Conservation (phyloP, 2,329 filamentous ascomycete species). For the Trichophyton benhamiae region DNA sequence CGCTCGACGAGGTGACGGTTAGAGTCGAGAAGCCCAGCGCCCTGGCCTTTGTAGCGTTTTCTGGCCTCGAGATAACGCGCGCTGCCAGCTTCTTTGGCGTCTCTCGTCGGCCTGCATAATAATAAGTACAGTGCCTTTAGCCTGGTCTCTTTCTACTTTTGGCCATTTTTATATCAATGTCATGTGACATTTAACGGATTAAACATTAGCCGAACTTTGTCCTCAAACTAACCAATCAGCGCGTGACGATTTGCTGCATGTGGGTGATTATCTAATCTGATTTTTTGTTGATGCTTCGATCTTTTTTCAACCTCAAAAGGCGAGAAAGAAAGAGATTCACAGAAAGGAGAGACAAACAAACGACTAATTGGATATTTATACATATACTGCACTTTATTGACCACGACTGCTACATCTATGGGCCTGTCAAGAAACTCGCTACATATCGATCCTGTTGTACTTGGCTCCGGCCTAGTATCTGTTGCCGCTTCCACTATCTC, state of each 20-base stretch:
- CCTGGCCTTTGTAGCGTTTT: conserved; percentile 36
- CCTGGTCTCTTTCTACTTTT: neutral
- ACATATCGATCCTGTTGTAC: conserved; percentile 17
- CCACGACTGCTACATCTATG: conserved; percentile 14
- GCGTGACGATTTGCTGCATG: neutral
- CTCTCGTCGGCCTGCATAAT: neutral
- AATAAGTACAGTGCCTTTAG: too few species aligned
- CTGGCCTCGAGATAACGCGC: conserved; percentile 39
- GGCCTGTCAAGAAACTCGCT: conserved; percentile 15
- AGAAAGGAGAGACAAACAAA: neutral
- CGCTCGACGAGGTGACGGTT: conserved; percentile 36
- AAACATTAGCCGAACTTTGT: neutral
- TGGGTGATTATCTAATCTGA: neutral
- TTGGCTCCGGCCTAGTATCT: conserved; percentile 18
- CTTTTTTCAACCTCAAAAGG: neutral
- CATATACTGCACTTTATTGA: neutral
- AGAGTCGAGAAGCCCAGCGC: conserved; percentile 40
- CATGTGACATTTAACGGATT: neutral
- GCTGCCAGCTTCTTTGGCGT: conserved; percentile 31
- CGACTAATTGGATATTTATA: neutral
- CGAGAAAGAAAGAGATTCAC: neutral
- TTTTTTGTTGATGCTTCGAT: neutral
- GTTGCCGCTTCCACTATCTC: conserved; percentile 10
- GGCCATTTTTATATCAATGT: neutral
- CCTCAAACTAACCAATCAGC: conserved; percentile 3